These are phyloP conservation scores for Colletotrichum scovillei DNA, from an alignment of 2,329 filamentous ascomycete genomes.

Conservation along the genomic window DNA sequence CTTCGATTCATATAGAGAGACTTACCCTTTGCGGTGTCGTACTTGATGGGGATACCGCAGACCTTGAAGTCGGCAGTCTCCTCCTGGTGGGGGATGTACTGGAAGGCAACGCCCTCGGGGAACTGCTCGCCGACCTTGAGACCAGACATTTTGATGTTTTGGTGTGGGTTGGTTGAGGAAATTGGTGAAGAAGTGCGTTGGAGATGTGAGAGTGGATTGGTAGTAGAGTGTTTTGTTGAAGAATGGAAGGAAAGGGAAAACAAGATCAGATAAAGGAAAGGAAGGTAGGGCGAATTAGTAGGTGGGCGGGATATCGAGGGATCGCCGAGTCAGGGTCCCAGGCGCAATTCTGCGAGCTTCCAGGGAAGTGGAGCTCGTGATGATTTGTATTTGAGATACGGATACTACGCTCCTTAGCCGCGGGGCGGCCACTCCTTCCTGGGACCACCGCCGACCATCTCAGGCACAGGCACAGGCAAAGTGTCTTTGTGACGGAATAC, in stretches of 20 bases:
- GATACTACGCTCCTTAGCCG: conserved; percentile 15
- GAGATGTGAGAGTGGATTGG: background rate
- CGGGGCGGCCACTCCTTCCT: conserved; percentile 27
- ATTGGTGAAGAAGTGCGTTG: conserved; percentile 18
- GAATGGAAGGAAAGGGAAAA: background rate
- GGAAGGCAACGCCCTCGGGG: conserved; percentile 84
- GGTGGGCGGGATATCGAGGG: conserved; percentile 9
- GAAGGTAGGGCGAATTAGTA: conserved; percentile 25
- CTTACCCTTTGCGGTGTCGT: conserved; percentile 80
- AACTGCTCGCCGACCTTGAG: conserved; percentile 87
- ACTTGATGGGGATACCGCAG: conserved; percentile 83
- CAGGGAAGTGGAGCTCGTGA: conserved; percentile 31
- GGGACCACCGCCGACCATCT: background rate
- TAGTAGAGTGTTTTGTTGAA: background rate
- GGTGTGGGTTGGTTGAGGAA: background rate
- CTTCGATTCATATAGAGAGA: conserved; percentile 12
- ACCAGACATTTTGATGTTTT: conserved; percentile 61
- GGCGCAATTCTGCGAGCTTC: conserved; percentile 33
- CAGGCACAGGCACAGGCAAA: no score
- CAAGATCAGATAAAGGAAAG: background rate
- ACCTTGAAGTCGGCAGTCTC: conserved; percentile 76
- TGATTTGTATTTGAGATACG: conserved; percentile 33
- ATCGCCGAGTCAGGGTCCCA: conserved; percentile 33
- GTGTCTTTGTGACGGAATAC: conserved; percentile 18
- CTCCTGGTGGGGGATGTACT: conserved; percentile 81